These are phyloP conservation scores for slime mould (Dictyostelium discoideum) DNA, from an alignment of 78 protist genomes.

Conservation along the genomic window dicty_2.7 NC_007090.3:3635001-3635500, in stretches of 20 bases:
- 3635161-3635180: neutral
- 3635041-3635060: neutral
- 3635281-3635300: neutral
- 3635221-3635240: neutral
- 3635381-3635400: neutral
- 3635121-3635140: neutral
- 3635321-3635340: neutral
- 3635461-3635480: neutral
- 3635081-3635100: neutral
- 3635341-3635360: neutral
- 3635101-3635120: neutral
- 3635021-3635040: neutral
- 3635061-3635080: neutral
- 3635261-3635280: neutral
- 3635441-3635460: neutral
- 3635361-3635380: neutral
- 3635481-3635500: neutral
- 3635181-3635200: neutral
- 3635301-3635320: neutral
- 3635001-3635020: neutral
- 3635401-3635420: neutral
- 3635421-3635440: neutral
- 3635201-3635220: neutral
- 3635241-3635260: neutral
- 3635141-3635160: neutral